Evolutionary conservation across 495 filamentous ascomycete species (phyloP).

Genomic region (Lophiostoma macrostomum): DNA sequence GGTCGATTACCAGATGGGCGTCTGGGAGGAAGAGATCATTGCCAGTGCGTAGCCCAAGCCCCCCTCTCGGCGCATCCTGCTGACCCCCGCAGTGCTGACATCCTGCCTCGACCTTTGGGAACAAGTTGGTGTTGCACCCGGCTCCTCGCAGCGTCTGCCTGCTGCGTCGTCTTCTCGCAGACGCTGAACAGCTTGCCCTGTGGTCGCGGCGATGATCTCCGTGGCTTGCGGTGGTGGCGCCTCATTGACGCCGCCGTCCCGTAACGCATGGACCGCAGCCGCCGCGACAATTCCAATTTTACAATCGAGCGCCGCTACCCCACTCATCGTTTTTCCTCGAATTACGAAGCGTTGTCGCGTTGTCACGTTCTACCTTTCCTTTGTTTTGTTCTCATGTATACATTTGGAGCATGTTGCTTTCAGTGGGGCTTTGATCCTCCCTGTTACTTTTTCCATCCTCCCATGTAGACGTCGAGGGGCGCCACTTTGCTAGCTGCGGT

Average conservation of each 20-base stretch:
- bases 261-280: constrained; percentile 9
- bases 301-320: constrained; percentile 1
- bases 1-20: constrained; percentile 95
- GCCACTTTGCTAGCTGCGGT: constrained; percentile 10
- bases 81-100: constrained; percentile 22
- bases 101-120: constrained; percentile 28
- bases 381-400: constrained; percentile 11
- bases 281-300: neutral
- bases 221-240: constrained; percentile 27
- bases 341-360: neutral
- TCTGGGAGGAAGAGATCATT: constrained; percentile 92
- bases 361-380: neutral
- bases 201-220: neutral
- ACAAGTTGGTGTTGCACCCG: constrained; percentile 5
- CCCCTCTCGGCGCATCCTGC: neutral
- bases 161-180: constrained; percentile 26
- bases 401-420: constrained; percentile 16
- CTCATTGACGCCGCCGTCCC: neutral
- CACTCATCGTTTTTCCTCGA: constrained; percentile 1
- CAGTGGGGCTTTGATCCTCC: neutral
- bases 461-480: neutral
- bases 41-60: constrained; percentile 16
- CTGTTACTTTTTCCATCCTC: neutral
- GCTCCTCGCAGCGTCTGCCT: constrained; percentile 6
- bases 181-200: constrained; percentile 11